Base-by-base conservation (phyloP, 1,284 basidiomycete genomes). In the Lentinus polychrous region DNA sequence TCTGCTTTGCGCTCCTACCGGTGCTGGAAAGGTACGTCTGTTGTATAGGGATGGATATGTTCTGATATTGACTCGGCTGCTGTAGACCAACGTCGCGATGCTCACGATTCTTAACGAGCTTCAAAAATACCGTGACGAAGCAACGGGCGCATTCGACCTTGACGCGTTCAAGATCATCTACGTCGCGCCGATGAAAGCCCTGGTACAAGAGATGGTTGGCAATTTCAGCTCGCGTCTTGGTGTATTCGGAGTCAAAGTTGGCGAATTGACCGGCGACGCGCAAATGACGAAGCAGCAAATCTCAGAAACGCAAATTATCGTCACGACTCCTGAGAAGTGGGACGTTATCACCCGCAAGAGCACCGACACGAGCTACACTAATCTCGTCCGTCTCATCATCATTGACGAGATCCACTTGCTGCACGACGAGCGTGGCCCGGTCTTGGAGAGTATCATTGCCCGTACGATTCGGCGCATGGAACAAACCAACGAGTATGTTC, bases 201-300 rank as follows among this genome's bases (percentile, higher is more conserved):
- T 98, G 49, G 94, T 98, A 0, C 94, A 96, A 65, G 94, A 98
- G 67, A 94, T 95, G 85, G 94, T 97, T 51, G 88, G 91, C 56
- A 95, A 94, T 60, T 98, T 98, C 62, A 76, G 77, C 46, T 74
- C 81, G n/a, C 87, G 96, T 3, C 81, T 99, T 35, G 75, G 78
- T 8, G 74, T 78, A 1, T 95, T 85, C 61, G 91, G 88, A 43
- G 79, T 99, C 68, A 87, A 83, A 55, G 90, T 99, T 49, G 92
- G 91, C 36, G 95, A 99, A 66, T 76, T 99, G 47, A 99, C 96
- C 0, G 96, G 96, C 38, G 96, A 99, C 68, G 83, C 90, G 36
- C 95, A 98, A 74, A 87, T 99, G 78, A 99, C 95, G 51, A 99
- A 99, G 68, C 86, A 93, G 55, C 95, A 99, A 66, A 98, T 99